Evolutionary conservation across 2,329 filamentous ascomycete species (phyloP).

Genomic region (Macrophomina phaseolina): DNA sequence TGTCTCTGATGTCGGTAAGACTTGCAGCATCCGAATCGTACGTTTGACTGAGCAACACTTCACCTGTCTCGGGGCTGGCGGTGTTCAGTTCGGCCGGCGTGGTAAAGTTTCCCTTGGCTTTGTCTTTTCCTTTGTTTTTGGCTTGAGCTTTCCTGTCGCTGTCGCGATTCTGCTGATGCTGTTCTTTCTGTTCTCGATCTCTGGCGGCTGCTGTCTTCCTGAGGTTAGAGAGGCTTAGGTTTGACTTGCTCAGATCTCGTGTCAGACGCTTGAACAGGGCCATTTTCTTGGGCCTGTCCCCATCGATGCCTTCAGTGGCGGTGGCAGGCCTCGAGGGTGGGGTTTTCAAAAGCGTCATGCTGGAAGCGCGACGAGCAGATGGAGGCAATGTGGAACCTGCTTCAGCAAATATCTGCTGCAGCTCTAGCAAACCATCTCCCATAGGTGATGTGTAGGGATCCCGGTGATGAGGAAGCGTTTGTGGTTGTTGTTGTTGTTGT

Average conservation of each 20-base stretch:
- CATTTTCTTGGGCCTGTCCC: slow-evolving; percentile 32
- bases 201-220: slow-evolving; percentile 15
- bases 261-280: slow-evolving; percentile 25
- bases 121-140: not conserved
- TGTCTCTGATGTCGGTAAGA: slow-evolving; percentile 20
- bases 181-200: slow-evolving; percentile 1
- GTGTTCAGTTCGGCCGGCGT: not conserved
- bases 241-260: slow-evolving; percentile 11
- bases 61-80: not conserved
- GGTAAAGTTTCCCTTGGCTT: not conserved
- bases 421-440: slow-evolving; percentile 38
- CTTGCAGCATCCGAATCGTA: slow-evolving; percentile 24
- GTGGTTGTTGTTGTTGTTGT: not conserved
- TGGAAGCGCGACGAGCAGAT: not conserved
- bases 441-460: not conserved
- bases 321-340: not conserved
- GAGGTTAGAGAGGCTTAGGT: slow-evolving; percentile 10
- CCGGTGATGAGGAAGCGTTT: not conserved
- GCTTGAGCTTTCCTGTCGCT: slow-evolving; percentile 6
- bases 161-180: not conserved
- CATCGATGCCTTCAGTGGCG: not conserved
- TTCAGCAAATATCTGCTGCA: slow-evolving; percentile 42
- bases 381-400: slow-evolving; percentile 26
- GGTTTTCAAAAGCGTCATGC: slow-evolving; percentile 1
- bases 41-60: slow-evolving; percentile 2